phyloP scores from a whole-genome alignment of 169 alveolate genomes.

The Eimeria acervulina region DNA sequence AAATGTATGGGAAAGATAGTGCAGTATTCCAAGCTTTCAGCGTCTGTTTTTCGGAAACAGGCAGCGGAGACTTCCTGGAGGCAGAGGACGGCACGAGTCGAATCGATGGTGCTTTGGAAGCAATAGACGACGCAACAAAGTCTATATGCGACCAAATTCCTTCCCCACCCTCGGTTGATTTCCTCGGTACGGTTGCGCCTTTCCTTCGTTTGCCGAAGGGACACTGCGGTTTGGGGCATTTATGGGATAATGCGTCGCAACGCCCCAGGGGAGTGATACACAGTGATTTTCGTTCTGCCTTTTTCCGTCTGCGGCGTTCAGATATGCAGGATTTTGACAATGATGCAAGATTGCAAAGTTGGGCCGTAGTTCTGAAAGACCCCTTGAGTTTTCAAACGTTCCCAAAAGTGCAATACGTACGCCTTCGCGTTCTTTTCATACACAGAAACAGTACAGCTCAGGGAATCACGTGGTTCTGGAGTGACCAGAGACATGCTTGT shows the following conservation, averaged over 20 bases:
- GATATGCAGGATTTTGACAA: neutral
- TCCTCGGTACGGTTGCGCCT: neutral
- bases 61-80: constrained; percentile 52
- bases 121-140: neutral
- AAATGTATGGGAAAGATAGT: neutral
- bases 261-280: neutral
- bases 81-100: constrained; percentile 22
- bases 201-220: neutral
- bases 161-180: neutral
- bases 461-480: neutral
- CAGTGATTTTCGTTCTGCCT: neutral
- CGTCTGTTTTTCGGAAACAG: constrained; percentile 18
- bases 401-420: neutral
- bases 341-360: constrained; percentile 40
- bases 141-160: constrained; percentile 7
- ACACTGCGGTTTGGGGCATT: neutral
- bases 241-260: neutral
- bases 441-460: neutral
- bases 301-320: neutral
- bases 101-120: neutral
- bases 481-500: neutral
- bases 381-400: neutral
- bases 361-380: constrained; percentile 17
- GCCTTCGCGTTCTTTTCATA: neutral
- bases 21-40: neutral